Conservation (phyloP, 2,329 filamentous ascomycete species). For the Paecilomyces variotii region DNA sequence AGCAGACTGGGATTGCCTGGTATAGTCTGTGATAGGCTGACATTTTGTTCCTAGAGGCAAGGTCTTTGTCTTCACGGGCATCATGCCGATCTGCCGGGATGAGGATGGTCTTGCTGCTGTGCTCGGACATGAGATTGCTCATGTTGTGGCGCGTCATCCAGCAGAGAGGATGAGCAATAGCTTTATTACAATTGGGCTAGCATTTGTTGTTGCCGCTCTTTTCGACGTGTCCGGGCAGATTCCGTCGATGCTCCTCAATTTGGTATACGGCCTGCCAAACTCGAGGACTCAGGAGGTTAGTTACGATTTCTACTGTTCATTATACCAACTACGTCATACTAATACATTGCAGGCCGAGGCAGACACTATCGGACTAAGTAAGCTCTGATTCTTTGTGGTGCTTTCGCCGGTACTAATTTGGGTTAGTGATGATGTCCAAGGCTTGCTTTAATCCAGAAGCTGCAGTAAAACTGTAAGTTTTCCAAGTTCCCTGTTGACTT, state of each 20-base stretch:
- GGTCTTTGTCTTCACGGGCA: constrained; percentile 57
- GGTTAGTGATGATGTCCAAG: constrained; percentile 52
- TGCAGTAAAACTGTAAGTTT: constrained; percentile 43
- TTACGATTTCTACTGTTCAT: neutral
- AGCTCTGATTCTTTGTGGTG: constrained; percentile 3
- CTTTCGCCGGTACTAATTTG: constrained; percentile 9
- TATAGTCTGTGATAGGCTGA: constrained; percentile 1
- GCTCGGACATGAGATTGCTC: constrained; percentile 56
- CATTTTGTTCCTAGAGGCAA: constrained; percentile 38
- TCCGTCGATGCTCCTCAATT: constrained; percentile 36
- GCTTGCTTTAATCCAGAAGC: constrained; percentile 52
- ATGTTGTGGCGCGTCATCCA: constrained; percentile 51
- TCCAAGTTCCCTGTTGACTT: neutral
- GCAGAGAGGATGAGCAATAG: constrained; percentile 47
- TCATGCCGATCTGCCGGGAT: constrained; percentile 47
- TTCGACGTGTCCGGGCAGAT: constrained; percentile 35
- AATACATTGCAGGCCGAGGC: constrained; percentile 42
- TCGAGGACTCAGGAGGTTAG: constrained; percentile 49
- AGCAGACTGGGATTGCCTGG: neutral
- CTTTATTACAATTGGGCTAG: constrained; percentile 23
- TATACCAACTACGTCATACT: neutral
- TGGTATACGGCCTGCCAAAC: constrained; percentile 47
- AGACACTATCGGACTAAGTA: constrained; percentile 53
- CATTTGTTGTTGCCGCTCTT: constrained; percentile 20
- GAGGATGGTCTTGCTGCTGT: constrained; percentile 55